Conservation (phyloP, 805 yeast genomes). For the Candida anglica region DNA sequence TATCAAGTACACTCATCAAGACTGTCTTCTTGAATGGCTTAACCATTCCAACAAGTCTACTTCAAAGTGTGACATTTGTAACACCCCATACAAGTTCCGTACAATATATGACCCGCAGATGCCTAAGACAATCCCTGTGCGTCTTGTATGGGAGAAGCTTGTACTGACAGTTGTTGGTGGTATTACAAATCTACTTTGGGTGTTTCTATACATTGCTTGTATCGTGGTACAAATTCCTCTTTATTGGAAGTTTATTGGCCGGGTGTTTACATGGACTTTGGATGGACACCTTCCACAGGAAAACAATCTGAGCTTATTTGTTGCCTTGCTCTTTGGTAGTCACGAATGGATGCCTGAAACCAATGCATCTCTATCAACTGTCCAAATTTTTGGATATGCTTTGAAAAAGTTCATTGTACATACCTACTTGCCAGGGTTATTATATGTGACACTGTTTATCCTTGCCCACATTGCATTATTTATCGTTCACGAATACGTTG, state of each 20-base stretch:
- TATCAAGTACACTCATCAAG: constrained; percentile 89
- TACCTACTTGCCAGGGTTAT: constrained; percentile 34
- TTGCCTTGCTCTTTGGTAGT: constrained; percentile 37
- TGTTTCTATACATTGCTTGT: constrained; percentile 38
- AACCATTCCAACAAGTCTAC: constrained; percentile 58
- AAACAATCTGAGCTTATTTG: constrained; percentile 18
- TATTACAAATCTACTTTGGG: constrained; percentile 14
- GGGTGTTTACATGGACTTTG: constrained; percentile 51
- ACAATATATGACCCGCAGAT: constrained; percentile 62
- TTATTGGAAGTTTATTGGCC: constrained; percentile 51
- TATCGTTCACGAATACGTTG: constrained; percentile 67
- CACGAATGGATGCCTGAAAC: background rate
- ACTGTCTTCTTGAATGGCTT: constrained; percentile 87
- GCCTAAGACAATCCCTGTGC: constrained; percentile 60
- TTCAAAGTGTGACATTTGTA: constrained; percentile 81
- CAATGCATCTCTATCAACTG: constrained; percentile 9
- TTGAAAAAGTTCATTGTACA: constrained; percentile 18
- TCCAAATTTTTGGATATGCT: background rate
- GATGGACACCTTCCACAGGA: constrained; percentile 50
- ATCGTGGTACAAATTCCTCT: constrained; percentile 52
- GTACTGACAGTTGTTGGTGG: constrained; percentile 11
- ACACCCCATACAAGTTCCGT: constrained; percentile 63
- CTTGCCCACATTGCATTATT: constrained; percentile 44
- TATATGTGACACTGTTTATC: constrained; percentile 38
- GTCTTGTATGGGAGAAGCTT: constrained; percentile 41